Conservation (phyloP, 2,329 filamentous ascomycete genomes). For the Thielaviopsis punctulata region DNA sequence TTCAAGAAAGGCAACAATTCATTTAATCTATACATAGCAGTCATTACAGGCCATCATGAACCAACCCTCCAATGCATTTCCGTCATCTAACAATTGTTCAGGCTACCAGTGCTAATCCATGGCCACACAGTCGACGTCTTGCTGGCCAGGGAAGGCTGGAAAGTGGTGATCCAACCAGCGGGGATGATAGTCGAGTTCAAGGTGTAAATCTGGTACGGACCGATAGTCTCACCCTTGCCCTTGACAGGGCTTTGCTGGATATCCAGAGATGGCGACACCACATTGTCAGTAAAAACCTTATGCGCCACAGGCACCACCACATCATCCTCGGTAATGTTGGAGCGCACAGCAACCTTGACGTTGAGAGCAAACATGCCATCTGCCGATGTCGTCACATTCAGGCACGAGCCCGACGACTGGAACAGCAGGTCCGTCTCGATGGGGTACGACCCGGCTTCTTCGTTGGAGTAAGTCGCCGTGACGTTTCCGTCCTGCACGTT, state of each 20-base stretch:
- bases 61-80: neutral
- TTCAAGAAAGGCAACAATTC: neutral
- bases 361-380: neutral
- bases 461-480: slow-evolving; percentile 14
- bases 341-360: slow-evolving; percentile 3
- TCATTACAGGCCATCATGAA: neutral
- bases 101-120: neutral
- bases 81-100: neutral
- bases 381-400: neutral
- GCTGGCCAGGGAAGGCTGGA: slow-evolving; percentile 3
- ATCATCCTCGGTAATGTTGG: slow-evolving; percentile 1
- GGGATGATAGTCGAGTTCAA: neutral
- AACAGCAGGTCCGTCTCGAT: slow-evolving; percentile 17
- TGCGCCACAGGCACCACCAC: slow-evolving; percentile 1
- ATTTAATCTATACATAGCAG: neutral
- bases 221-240: neutral
- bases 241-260: neutral
- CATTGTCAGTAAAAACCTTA: neutral
- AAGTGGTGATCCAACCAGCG: slow-evolving; percentile 1
- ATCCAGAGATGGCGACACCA: neutral
- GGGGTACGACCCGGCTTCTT: slow-evolving; percentile 18
- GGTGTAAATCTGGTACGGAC: slow-evolving; percentile 7
- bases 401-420: slow-evolving; percentile 16
- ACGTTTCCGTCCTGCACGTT: slow-evolving; percentile 16
- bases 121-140: neutral